Evolutionary conservation across 495 filamentous ascomycete species (phyloP).

Genomic region (Penicillium psychrofluorescens): DNA sequence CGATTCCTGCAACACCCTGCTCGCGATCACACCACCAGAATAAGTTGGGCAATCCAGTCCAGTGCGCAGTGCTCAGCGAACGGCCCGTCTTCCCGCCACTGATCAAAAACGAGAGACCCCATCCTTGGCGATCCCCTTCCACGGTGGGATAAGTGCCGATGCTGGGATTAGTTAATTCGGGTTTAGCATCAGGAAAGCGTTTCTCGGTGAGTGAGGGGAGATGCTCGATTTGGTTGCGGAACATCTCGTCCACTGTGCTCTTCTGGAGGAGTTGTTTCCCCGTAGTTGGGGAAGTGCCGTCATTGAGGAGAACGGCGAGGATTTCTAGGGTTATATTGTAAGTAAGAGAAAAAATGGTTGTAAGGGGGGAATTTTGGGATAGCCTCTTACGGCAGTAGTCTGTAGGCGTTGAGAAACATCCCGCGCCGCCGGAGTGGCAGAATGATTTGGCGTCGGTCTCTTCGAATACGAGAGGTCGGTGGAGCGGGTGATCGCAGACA

Average conservation of each 20-base stretch:
- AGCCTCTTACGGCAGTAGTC: slow-evolving; percentile 48
- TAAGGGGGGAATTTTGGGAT: neutral
- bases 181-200: slow-evolving; percentile 39
- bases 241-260: slow-evolving; percentile 51
- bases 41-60: slow-evolving; percentile 54
- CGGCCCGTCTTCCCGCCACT: slow-evolving; percentile 36
- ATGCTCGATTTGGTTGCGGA: slow-evolving; percentile 51
- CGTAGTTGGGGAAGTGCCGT: slow-evolving; percentile 43
- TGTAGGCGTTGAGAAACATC: slow-evolving; percentile 43
- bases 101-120: slow-evolving; percentile 51
- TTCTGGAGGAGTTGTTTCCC: slow-evolving; percentile 35
- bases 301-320: slow-evolving; percentile 41
- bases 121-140: slow-evolving; percentile 47
- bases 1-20: slow-evolving; percentile 50
- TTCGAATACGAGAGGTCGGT: slow-evolving; percentile 30
- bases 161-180: slow-evolving; percentile 37
- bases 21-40: slow-evolving; percentile 58
- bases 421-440: slow-evolving; percentile 51
- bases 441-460: slow-evolving; percentile 14
- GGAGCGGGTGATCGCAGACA: slow-evolving; percentile 40
- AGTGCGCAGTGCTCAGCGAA: slow-evolving; percentile 38
- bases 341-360: too few relatives aligned
- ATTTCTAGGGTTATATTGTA: slow-evolving; percentile 15
- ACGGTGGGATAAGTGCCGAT: slow-evolving; percentile 44
- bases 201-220: slow-evolving; percentile 43